These are phyloP conservation scores for Gloeopeniophorella convolvens DNA, from an alignment of 768 basidiomycete genomes.

Conservation along the genomic window DNA sequence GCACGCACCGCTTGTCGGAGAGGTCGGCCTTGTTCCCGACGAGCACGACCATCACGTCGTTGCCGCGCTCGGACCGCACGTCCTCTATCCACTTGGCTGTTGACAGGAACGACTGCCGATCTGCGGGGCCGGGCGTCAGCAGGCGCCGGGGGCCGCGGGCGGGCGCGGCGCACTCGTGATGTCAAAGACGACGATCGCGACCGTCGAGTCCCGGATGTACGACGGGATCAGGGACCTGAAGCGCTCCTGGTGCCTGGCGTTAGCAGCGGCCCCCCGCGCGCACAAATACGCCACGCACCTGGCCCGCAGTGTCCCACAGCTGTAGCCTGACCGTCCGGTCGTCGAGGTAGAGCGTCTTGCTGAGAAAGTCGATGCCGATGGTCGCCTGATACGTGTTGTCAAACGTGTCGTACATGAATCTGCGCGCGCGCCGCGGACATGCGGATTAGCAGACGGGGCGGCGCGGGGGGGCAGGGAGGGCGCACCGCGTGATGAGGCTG, in stretches of 20 bases:
- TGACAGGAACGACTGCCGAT: conserved; percentile 95
- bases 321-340: conserved; percentile 97
- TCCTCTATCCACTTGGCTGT: conserved; percentile 99
- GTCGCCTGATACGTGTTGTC: conserved; percentile 99
- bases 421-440: conserved; percentile 26
- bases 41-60: conserved; percentile 96
- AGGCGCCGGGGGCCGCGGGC: not conserved
- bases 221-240: conserved; percentile 97
- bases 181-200: conserved; percentile 98
- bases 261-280: not conserved
- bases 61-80: conserved; percentile 93
- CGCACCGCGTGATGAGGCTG: conserved; percentile 89
- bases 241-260: conserved; percentile 58
- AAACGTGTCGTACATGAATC: conserved; percentile 99
- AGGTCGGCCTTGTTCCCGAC: conserved; percentile 99
- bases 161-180: conserved; percentile 78
- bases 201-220: conserved; percentile 97
- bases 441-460: conserved; percentile 5
- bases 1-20: conserved; percentile 88
- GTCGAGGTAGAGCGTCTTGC: conserved; percentile 99
- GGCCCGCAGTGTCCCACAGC: conserved; percentile 97
- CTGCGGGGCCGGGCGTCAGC: conserved; percentile 38
- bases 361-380: conserved; percentile 98
- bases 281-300: conserved; percentile 41
- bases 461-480: conserved; percentile 15